Evolutionary conservation across 2,329 filamentous ascomycete genomes (phyloP).

Genomic region (Aspergillus sp.): DNA sequence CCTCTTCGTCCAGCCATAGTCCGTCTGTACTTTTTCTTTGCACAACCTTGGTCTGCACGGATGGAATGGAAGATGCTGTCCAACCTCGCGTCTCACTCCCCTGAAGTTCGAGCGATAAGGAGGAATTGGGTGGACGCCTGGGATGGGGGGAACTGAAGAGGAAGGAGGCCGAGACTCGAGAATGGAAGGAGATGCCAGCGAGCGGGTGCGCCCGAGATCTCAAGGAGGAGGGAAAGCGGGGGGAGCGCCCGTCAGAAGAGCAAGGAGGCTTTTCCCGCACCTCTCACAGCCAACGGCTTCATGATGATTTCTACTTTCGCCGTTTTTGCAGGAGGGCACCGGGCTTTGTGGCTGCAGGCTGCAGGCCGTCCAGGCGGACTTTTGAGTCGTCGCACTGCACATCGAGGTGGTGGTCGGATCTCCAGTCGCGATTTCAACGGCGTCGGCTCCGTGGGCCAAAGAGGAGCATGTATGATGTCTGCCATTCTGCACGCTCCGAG

Average conservation of each 20-base stretch:
- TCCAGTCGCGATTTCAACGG: slow-evolving; percentile 22
- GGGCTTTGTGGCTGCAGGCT: slow-evolving; percentile 11
- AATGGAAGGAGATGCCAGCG: slow-evolving; percentile 7
- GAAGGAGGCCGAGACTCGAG: slow-evolving; percentile 10
- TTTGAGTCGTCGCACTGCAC: slow-evolving; percentile 13
- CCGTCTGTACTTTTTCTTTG: not conserved
- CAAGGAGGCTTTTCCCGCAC: slow-evolving; percentile 12
- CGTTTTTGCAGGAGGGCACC: slow-evolving; percentile 20
- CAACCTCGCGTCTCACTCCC: not conserved
- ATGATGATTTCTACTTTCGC: too few relatives aligned
- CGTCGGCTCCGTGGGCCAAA: slow-evolving; percentile 13
- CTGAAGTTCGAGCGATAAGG: not conserved
- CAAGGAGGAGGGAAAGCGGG: slow-evolving; percentile 26
- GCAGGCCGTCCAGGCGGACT: slow-evolving; percentile 10
- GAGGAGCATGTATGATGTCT: slow-evolving; percentile 10
- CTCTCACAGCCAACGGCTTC: too few relatives aligned
- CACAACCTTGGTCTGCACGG: not conserved
- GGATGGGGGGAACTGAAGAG: slow-evolving; percentile 1
- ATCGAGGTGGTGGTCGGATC: slow-evolving; percentile 19
- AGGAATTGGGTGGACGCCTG: not conserved
- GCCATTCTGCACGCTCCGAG: slow-evolving; percentile 9
- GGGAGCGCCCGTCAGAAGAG: slow-evolving; percentile 10
- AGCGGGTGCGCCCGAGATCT: slow-evolving; percentile 29
- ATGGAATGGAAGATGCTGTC: not conserved
- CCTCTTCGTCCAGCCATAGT: not conserved